These are phyloP conservation scores for Puccinellia tenuiflora DNA, from an alignment of 176 grass and related monocot genomes.

Conservation along the genomic window DNA sequence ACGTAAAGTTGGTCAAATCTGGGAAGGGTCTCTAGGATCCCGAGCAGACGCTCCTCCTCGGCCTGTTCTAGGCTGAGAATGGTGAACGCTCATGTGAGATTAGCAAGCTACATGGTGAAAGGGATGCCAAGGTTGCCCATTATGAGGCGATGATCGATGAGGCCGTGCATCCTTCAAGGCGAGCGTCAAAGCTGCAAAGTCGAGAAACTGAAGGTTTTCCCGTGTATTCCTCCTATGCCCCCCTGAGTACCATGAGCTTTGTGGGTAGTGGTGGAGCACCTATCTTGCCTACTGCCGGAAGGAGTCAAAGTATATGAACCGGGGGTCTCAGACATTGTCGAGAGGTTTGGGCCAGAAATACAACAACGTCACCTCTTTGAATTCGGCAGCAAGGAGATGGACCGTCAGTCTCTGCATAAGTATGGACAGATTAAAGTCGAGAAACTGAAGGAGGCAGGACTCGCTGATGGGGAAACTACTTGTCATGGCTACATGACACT, in stretches of 20 bases:
- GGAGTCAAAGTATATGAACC: not conserved
- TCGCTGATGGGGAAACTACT: not conserved
- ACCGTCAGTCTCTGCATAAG: not conserved
- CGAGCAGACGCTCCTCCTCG: not conserved
- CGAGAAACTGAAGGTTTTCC: not conserved
- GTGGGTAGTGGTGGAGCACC: not conserved
- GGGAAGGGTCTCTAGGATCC: not conserved
- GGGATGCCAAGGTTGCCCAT: not conserved
- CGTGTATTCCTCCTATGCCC: not conserved
- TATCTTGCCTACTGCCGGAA: slow-evolving; percentile 4
- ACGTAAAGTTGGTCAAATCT: not conserved
- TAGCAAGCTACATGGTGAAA: not conserved
- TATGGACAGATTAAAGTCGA: not conserved
- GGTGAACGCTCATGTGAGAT: not conserved
- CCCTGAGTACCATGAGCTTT: slow-evolving; percentile 2
- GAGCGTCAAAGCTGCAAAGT: not conserved
- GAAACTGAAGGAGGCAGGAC: not conserved
- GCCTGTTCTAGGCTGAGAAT: not conserved
- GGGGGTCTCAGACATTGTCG: not conserved
- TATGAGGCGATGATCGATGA: not conserved
- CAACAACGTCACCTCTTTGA: slow-evolving; percentile 1
- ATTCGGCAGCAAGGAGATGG: not conserved
- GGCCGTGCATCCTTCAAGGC: not conserved
- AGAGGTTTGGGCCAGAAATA: slow-evolving; percentile 2
- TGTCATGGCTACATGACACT: not conserved